Conservation (phyloP, 129 eudicot genomes). For the Dittrichia graveolens region DNA sequence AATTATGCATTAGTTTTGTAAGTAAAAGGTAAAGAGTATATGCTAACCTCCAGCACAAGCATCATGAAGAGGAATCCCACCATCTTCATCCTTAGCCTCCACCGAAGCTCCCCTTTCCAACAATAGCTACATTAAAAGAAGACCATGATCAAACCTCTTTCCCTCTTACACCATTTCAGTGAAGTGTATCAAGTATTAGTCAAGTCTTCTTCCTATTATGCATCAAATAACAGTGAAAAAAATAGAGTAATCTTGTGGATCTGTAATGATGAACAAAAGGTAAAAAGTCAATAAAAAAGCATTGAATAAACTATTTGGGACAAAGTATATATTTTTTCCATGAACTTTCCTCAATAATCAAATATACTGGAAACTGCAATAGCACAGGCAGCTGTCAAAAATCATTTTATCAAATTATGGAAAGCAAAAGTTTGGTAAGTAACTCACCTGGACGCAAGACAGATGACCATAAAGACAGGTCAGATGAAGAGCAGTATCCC, state of each 20-base stretch:
- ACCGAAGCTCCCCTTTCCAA: slow-evolving; percentile 85
- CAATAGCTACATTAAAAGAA: slow-evolving; percentile 48
- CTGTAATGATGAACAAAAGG: not conserved
- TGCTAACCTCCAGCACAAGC: slow-evolving; percentile 94
- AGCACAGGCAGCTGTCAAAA: not conserved
- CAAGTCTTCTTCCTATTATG: not conserved
- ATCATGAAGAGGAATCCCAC: slow-evolving; percentile 95
- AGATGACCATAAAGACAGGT: slow-evolving; percentile 89
- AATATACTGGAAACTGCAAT: not conserved
- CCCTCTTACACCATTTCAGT: not conserved
- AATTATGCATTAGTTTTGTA: not conserved
- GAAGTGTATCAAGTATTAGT: not conserved
- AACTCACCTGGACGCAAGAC: slow-evolving; percentile 77
- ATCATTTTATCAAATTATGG: not conserved
- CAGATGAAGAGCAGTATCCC: slow-evolving; percentile 93
- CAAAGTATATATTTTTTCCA: not conserved
- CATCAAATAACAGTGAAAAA: not conserved
- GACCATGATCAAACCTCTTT: not conserved
- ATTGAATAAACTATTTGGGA: not conserved
- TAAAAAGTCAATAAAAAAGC: not conserved
- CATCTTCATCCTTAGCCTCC: slow-evolving; percentile 94
- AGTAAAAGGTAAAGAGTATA: not conserved
- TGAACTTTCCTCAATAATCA: not conserved
- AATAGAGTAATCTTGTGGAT: not conserved
- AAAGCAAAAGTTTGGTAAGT: not conserved